Percentiles rank a stretch among this genome's conserved stretches.
phyloP scores from a whole-genome alignment of 306 rosid genomes.

The Cucurbita ficifolia region DNA sequence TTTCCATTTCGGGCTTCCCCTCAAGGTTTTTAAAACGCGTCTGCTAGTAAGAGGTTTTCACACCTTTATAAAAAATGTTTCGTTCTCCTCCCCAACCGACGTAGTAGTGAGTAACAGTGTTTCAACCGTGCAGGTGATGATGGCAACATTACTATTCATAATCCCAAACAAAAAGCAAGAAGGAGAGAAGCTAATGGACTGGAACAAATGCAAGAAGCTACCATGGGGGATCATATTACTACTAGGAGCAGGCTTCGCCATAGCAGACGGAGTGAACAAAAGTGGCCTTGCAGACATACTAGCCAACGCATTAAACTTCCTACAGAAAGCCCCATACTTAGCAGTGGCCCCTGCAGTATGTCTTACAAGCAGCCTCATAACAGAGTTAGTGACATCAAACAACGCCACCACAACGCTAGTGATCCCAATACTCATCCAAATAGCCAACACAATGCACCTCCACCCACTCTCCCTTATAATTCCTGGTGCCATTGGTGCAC shows the following conservation, averaged over 20 bases:
- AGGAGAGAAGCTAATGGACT: slow-evolving; percentile 79
- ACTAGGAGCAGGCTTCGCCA: slow-evolving; percentile 81
- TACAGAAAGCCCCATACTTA: slow-evolving; percentile 44
- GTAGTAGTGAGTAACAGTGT: not conserved
- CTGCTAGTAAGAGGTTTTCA: no score
- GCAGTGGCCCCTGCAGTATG: slow-evolving; percentile 61
- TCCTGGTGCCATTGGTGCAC: slow-evolving; percentile 72
- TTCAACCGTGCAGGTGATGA: slow-evolving; percentile 38
- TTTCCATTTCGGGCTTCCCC: no score
- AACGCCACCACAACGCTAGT: slow-evolving; percentile 76
- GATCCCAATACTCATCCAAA: slow-evolving; percentile 46
- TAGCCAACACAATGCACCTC: slow-evolving; percentile 47
- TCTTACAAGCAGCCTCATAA: slow-evolving; percentile 49
- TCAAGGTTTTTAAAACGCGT: no score
- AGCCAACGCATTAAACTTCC: slow-evolving; percentile 38
- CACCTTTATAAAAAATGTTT: no score
- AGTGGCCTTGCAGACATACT: slow-evolving; percentile 63
- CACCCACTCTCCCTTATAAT: slow-evolving; percentile 72
- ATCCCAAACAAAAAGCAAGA: slow-evolving; percentile 60
- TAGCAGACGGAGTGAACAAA: slow-evolving; percentile 68
- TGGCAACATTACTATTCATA: slow-evolving; percentile 66
- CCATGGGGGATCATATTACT: slow-evolving; percentile 77
- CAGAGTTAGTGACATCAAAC: slow-evolving; percentile 62
- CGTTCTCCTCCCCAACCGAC: no score
- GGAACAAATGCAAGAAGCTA: slow-evolving; percentile 81